Conservation (phyloP, 306 rosid species). For the Gastrolobium bilobum region DNA sequence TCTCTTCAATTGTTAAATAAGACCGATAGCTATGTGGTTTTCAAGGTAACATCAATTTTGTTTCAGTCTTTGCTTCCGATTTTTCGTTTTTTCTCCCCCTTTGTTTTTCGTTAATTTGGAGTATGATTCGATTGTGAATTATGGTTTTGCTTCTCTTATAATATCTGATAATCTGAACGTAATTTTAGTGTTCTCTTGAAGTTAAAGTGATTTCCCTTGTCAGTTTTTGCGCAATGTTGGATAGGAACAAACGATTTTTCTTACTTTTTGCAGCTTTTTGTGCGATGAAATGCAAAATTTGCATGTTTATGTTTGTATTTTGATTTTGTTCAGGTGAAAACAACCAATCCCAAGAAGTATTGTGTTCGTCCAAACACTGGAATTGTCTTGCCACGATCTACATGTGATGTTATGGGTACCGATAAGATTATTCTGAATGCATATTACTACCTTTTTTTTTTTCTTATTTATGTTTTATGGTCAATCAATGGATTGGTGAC, state of each 20-base stretch:
- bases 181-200: neutral
- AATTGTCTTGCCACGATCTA: constrained; percentile 82
- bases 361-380: constrained; percentile 99
- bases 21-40: constrained; percentile 90
- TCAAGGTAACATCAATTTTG: constrained; percentile 66
- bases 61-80: neutral
- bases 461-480: neutral
- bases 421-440: constrained; percentile 23
- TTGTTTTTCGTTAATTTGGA: neutral
- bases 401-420: constrained; percentile 91
- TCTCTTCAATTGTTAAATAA: constrained; percentile 90
- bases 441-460: neutral
- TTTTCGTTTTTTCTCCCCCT: neutral
- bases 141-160: neutral
- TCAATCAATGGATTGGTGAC: constrained; percentile 14
- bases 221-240: constrained; percentile 34
- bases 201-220: constrained; percentile 18
- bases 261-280: neutral
- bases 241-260: neutral
- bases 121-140: neutral
- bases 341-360: constrained; percentile 96
- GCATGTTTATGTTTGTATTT: constrained; percentile 39
- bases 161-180: constrained; percentile 40
- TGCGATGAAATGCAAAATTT: neutral
- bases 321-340: constrained; percentile 76